Evolutionary conservation across 2,329 filamentous ascomycete species (phyloP).

Genomic region (Cercospora zeae-maydis): DNA sequence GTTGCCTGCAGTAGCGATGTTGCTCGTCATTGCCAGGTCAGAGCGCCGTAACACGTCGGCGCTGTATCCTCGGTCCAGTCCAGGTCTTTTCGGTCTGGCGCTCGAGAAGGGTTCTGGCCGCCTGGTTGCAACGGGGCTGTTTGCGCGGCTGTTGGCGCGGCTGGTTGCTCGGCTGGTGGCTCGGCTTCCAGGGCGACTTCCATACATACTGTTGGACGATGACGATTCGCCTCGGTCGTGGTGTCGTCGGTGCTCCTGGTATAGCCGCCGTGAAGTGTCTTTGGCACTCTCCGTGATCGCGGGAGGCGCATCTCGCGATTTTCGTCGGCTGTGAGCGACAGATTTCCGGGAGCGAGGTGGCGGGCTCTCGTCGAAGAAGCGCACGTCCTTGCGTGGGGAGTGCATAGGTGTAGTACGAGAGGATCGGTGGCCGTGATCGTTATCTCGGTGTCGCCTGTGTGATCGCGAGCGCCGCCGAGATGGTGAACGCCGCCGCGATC

Average conservation of each 20-base stretch:
- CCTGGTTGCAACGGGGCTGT: neutral
- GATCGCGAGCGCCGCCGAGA: constrained; percentile 11
- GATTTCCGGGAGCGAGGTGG: constrained; percentile 9
- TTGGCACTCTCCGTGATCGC: constrained; percentile 20
- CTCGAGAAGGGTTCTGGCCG: neutral
- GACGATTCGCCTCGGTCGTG: neutral
- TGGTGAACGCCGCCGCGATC: neutral
- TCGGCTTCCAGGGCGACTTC: neutral
- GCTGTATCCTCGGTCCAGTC: neutral
- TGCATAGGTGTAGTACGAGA: constrained; percentile 6
- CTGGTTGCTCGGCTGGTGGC: neutral
- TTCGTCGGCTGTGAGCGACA: constrained; percentile 14
- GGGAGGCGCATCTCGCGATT: constrained; percentile 20
- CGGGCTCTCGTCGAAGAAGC: constrained; percentile 21
- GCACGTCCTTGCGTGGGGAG: constrained; percentile 19
- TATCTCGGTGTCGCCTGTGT: neutral
- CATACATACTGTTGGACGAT: neutral
- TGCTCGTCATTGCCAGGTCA: constrained; percentile 3
- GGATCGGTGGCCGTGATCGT: constrained; percentile 1
- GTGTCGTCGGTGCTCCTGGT: constrained; percentile 6
- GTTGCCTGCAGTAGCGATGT: neutral
- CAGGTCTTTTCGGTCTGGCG: neutral
- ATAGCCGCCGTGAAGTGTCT: constrained; percentile 22
- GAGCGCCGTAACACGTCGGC: neutral
- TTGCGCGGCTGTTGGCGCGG: neutral